Evolutionary conservation across 2,329 filamentous ascomycete species (phyloP), one percentile per base, ranked within the genome.

Genomic region (Colletotrichum shisoi): DNA sequence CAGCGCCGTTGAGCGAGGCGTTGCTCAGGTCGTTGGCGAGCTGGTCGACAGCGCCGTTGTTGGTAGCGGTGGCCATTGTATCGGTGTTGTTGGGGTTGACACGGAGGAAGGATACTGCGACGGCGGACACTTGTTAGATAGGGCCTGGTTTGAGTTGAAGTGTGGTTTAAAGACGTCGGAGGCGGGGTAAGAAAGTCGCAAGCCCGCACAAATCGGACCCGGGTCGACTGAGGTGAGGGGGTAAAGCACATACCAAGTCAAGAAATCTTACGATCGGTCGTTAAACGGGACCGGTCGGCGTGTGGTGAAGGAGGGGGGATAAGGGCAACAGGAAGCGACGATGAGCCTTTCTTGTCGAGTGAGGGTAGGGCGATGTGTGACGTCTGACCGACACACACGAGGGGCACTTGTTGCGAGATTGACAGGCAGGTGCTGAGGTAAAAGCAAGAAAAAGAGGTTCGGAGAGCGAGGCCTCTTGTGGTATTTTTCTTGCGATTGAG

Each of bases 11-110:
- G 78, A 92, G 84, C 79, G 86, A 85, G 76, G 89, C 82, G 82
- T 89, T 92, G 81, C 85, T 83, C 75, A 91, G 89, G 78, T 95
- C 91, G 81, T 87, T 84, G 83, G 89, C 87, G 80, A 93, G 91
- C 89, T 93, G 91, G 75, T 91, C 90, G 84, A 90, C 87, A 87
- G 86, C 86, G 80, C 82, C 81, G 75, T 83, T 77, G 73, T 83
- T 77, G 78, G 83, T 80, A 80, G 85, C 80, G 77, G 84, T 82
- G 81, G 87, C 84, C 87, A 91, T 90, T 80, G 81, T 85, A 76
- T 72, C 68, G 64, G 48, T 62, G 60, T 71, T 62, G 60, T 71
- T 74, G 73, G 21, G 21, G 34, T 63, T 53, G 42, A 59, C 65
- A 70, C 64, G 62, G 57, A 44, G 27, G 37, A 61, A 69, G 13